A percentile compares a stretch with the other conserved stretches of the same genome.
phyloP scores from a whole-genome alignment of 495 filamentous ascomycete genomes.

The Tuber magnatum region DNA sequence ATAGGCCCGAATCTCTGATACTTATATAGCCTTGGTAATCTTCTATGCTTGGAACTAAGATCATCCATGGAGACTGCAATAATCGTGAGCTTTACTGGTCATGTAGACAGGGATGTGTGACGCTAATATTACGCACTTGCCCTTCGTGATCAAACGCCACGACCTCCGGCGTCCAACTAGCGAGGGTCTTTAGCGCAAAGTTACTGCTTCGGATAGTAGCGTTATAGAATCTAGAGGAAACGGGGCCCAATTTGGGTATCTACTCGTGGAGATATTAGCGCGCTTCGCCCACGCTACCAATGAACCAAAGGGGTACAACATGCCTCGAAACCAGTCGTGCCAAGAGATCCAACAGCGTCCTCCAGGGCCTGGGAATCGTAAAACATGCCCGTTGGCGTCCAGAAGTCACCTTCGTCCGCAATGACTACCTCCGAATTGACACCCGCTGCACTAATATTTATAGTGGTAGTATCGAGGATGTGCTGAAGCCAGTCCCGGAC shows the following conservation, averaged over 20 bases:
- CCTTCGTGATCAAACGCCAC: constrained; percentile 14
- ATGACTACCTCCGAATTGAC: constrained; percentile 12
- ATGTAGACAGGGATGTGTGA: not conserved
- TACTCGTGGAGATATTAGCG: constrained; percentile 1
- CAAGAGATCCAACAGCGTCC: not conserved
- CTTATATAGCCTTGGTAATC: constrained; percentile 7
- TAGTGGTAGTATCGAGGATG: constrained; percentile 7
- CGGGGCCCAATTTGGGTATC: not conserved
- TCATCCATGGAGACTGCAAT: constrained; percentile 13
- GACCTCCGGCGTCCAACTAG: constrained; percentile 1
- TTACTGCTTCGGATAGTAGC: not conserved
- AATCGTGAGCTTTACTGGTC: constrained; percentile 1
- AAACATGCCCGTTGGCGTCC: not conserved
- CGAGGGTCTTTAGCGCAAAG: constrained; percentile 9
- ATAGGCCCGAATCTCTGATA: not conserved
- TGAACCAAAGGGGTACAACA: not conserved
- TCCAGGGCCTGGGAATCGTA: constrained; percentile 10
- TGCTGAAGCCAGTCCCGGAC: constrained; percentile 7
- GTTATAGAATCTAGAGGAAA: constrained; percentile 7
- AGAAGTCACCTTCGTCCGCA: not conserved
- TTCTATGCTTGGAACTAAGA: constrained; percentile 19
- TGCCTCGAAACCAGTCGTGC: constrained; percentile 1
- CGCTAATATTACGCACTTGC: constrained; percentile 8
- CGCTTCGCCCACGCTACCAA: not conserved
- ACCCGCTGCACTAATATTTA: constrained; percentile 4